Percentiles rank a stretch among this genome's conserved stretches.
These are phyloP conservation scores for Solanum etuberosum DNA, from an alignment of 257 asterid genomes.

Conservation along the genomic window DNA sequence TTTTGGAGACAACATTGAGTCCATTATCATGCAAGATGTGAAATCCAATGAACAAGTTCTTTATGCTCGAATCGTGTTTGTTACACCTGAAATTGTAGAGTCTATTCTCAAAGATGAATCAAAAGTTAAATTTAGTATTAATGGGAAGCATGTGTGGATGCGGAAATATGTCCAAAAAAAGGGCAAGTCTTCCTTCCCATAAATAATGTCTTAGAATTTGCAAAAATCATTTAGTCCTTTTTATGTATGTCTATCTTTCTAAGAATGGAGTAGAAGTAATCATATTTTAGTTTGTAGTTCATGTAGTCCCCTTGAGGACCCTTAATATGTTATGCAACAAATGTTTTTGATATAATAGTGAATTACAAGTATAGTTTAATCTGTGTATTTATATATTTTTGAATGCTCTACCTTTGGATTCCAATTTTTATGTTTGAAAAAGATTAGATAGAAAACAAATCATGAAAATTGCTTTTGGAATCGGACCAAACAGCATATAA, in stretches of 20 bases:
- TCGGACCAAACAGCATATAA: not conserved
- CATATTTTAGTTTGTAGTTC: not conserved
- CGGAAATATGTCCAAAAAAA: constrained; percentile 25
- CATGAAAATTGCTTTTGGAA: not conserved
- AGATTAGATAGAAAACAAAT: not conserved
- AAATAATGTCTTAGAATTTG: not conserved
- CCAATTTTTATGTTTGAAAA: not conserved
- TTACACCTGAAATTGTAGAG: constrained; percentile 1
- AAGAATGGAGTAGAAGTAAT: not conserved
- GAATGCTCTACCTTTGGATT: not conserved
- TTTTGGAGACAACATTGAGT: constrained; percentile 43
- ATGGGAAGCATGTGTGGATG: constrained; percentile 68
- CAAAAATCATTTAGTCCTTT: not conserved
- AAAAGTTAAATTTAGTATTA: constrained; percentile 45
- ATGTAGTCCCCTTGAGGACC: not conserved
- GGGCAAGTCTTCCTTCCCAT: not conserved
- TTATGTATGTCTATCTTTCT: not conserved
- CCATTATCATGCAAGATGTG: constrained; percentile 42
- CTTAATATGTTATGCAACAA: not conserved
- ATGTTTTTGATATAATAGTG: not conserved
- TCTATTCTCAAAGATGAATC: constrained; percentile 26
- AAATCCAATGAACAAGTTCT: constrained; percentile 33
- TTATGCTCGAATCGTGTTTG: constrained; percentile 40
- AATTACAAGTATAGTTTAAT: not conserved
- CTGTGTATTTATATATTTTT: not conserved